These are phyloP conservation scores for Polyporus arcularius DNA, from an alignment of 768 basidiomycete genomes.

Conservation along the genomic window DNA sequence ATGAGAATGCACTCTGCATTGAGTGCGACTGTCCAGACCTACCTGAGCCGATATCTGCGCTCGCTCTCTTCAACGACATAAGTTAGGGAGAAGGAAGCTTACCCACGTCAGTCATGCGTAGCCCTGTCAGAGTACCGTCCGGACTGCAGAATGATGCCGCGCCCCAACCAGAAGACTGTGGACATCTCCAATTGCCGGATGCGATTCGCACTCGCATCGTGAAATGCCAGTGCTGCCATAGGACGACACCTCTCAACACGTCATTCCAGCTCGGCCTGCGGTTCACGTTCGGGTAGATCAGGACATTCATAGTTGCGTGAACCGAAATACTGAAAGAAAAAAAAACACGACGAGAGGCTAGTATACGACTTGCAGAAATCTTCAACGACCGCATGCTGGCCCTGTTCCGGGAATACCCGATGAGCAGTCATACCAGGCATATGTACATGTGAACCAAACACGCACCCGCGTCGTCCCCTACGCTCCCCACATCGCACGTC, in stretches of 20 bases:
- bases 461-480: not conserved
- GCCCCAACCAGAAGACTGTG: too few species aligned
- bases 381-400: not conserved
- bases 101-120: not conserved
- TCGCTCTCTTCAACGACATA: not conserved
- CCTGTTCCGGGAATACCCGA: not conserved
- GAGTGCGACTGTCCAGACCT: not conserved
- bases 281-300: not conserved
- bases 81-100: not conserved
- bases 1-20: not conserved
- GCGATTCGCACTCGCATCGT: not conserved
- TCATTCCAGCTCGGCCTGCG: not conserved
- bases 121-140: not conserved
- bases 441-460: not conserved
- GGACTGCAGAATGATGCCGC: too few species aligned
- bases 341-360: conserved; percentile 14
- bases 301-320: not conserved
- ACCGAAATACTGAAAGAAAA: conserved; percentile 10
- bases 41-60: not conserved
- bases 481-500: not conserved
- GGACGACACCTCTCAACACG: too few species aligned
- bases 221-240: too few species aligned
- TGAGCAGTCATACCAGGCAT: not conserved
- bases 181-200: not conserved
- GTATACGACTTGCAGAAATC: conserved; percentile 5